These are phyloP conservation scores for Guillardia theta DNA, from an alignment of 78 protist species.

Conservation along the genomic window DNA sequence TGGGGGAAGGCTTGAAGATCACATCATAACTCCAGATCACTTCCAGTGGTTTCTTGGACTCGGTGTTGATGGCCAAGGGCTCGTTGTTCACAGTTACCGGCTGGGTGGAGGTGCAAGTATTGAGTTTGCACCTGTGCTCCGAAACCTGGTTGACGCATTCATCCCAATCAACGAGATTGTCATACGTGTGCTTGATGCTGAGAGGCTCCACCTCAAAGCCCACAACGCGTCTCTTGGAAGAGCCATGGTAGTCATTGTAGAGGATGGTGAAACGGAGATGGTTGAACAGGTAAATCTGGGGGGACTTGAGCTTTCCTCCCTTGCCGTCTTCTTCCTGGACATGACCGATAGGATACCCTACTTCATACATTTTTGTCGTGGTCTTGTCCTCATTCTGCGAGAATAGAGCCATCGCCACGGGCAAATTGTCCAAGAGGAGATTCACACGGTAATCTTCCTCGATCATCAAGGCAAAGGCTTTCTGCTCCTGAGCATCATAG, in stretches of 20 bases:
- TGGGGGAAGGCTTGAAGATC: background rate
- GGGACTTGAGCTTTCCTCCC: background rate
- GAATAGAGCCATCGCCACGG: background rate
- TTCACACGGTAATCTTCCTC: slow-evolving; percentile 26
- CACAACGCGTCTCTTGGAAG: slow-evolving; percentile 11
- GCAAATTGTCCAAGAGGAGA: background rate
- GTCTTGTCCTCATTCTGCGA: background rate
- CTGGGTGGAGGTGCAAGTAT: background rate
- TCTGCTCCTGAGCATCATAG: background rate
- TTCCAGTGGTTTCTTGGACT: background rate
- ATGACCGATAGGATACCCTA: background rate
- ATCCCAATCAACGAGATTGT: background rate
- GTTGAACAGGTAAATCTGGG: slow-evolving; percentile 44
- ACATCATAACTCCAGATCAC: slow-evolving; percentile 81
- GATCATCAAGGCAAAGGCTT: slow-evolving; percentile 14
- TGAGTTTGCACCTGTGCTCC: background rate
- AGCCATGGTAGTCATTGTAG: background rate
- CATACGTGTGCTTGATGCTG: slow-evolving; percentile 19
- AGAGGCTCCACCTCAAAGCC: slow-evolving; percentile 44
- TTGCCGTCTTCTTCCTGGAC: background rate
- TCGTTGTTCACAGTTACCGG: background rate
- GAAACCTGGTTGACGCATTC: background rate
- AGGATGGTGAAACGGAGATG: slow-evolving; percentile 52
- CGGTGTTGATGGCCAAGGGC: background rate
- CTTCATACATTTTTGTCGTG: background rate